These are phyloP conservation scores for Leptosphaerulina australis DNA, from an alignment of 2,329 filamentous ascomycete species.

Conservation along the genomic window DNA sequence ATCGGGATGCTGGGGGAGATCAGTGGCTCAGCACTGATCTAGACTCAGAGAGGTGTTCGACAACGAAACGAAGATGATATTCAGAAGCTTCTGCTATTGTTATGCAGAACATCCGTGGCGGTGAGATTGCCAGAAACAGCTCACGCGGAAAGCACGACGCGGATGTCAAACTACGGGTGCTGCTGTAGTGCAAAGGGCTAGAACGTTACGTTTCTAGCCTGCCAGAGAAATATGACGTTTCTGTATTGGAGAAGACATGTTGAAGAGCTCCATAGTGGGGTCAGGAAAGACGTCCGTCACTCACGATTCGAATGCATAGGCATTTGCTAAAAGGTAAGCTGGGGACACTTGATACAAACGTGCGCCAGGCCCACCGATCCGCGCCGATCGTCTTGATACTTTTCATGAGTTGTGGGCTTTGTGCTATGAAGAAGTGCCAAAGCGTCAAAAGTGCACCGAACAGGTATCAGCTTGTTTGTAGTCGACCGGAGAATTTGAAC, in stretches of 20 bases:
- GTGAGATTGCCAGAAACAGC: conserved; percentile 6
- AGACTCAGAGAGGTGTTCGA: conserved; percentile 12
- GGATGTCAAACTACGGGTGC: conserved; percentile 6
- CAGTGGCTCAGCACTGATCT: conserved; percentile 22
- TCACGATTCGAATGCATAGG: conserved; percentile 23
- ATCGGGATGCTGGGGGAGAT: conserved; percentile 22
- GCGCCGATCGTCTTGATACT: conserved; percentile 15
- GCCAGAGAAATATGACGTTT: conserved; percentile 25
- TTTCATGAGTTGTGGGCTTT: conserved; percentile 1
- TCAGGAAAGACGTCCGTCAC: conserved; percentile 21
- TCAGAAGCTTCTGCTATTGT: not conserved
- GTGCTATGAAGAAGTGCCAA: not conserved
- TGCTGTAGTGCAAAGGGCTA: conserved; percentile 18
- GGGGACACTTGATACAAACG: conserved; percentile 13
- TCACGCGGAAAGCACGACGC: conserved; percentile 8
- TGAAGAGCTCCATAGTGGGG: conserved; percentile 16
- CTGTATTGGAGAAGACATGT: conserved; percentile 1
- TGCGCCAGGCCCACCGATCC: conserved; percentile 16
- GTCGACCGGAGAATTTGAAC: not conserved
- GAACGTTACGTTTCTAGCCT: conserved; percentile 20
- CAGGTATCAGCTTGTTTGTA: not conserved
- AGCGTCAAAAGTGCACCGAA: not conserved
- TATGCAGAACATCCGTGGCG: conserved; percentile 1
- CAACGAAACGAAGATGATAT: not conserved
- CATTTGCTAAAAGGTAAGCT: conserved; percentile 4